Conservation (phyloP, 2,329 filamentous ascomycete species). For the Reticulascus tulasneorum region DNA sequence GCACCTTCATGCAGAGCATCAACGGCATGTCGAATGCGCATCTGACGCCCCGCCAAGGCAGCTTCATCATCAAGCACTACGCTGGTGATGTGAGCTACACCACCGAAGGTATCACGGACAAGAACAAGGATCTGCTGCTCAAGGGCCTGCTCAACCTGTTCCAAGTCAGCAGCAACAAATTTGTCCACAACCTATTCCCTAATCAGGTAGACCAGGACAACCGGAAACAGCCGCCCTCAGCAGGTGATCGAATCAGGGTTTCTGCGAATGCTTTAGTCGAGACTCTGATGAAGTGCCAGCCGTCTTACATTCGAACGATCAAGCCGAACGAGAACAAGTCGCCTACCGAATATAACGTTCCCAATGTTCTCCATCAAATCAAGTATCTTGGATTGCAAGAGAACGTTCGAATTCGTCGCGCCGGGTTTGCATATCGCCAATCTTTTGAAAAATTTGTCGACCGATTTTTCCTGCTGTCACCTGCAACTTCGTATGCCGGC, state of each 20-base stretch:
- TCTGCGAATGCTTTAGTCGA: constrained; percentile 94
- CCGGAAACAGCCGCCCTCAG: constrained; percentile 86
- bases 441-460: constrained; percentile 98
- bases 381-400: constrained; percentile 99
- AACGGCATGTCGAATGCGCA: constrained; percentile 90
- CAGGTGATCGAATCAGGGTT: constrained; percentile 90
- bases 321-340: constrained; percentile 99
- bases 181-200: constrained; percentile 86
- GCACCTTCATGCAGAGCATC: constrained; percentile 90
- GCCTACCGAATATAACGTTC: constrained; percentile 82
- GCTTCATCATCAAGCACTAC: constrained; percentile 98
- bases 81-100: constrained; percentile 94
- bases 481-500: constrained; percentile 91
- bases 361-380: constrained; percentile 95
- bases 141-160: constrained; percentile 91
- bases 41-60: constrained; percentile 86
- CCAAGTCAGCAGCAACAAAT: constrained; percentile 76
- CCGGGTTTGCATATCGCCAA: constrained; percentile 94
- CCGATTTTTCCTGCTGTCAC: constrained; percentile 91
- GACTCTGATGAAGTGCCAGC: constrained; percentile 94
- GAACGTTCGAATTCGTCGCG: constrained; percentile 94
- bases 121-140: constrained; percentile 96
- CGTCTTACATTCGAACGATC: constrained; percentile 97
- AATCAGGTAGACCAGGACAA: constrained; percentile 94
- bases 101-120: constrained; percentile 95